phyloP scores from a whole-genome alignment of 2,329 filamentous ascomycete genomes.

The Conoideocrella luteorostrata region DNA sequence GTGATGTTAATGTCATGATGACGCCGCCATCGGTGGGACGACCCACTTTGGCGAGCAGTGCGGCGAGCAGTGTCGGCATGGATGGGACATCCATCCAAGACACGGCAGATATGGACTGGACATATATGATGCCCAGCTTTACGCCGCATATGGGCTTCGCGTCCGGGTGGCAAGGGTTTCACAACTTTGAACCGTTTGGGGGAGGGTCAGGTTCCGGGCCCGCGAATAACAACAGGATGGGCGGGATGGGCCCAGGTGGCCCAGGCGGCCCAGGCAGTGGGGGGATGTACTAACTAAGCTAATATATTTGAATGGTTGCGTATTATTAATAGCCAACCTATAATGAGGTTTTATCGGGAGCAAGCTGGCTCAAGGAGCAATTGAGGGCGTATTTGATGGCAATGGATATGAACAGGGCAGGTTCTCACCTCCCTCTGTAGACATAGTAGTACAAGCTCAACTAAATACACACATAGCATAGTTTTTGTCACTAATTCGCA shows the following conservation, averaged over 20 bases:
- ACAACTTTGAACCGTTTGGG: constrained; percentile 19
- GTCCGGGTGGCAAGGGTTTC: constrained; percentile 23
- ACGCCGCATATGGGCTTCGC: constrained; percentile 19
- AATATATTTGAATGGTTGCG: too few relatives aligned
- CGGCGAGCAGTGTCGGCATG: constrained; percentile 12
- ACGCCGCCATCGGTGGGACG: constrained; percentile 18
- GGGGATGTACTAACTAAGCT: constrained; percentile 2
- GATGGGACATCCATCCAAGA: constrained; percentile 20
- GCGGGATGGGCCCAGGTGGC: constrained; percentile 10
- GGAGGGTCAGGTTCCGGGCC: too few relatives aligned
- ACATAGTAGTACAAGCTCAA: too few relatives aligned
- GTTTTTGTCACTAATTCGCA: too few relatives aligned
- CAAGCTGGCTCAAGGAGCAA: too few relatives aligned
- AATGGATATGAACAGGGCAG: too few relatives aligned
- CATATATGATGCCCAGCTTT: constrained; percentile 38
- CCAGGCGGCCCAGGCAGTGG: constrained; percentile 9
- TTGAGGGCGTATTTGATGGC: too few relatives aligned
- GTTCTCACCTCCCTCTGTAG: too few relatives aligned
- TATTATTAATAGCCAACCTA: too few relatives aligned
- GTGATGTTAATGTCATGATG: constrained; percentile 18
- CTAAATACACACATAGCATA: too few relatives aligned
- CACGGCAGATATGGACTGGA: constrained; percentile 41
- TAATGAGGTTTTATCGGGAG: too few relatives aligned
- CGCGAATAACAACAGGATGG: constrained; percentile 13
- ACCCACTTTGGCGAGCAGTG: constrained; percentile 8